Evolutionary conservation across 2,329 filamentous ascomycete species (phyloP), one percentile per base, ranked within the genome.

Genomic region (Trichoderma oligosporum): DNA sequence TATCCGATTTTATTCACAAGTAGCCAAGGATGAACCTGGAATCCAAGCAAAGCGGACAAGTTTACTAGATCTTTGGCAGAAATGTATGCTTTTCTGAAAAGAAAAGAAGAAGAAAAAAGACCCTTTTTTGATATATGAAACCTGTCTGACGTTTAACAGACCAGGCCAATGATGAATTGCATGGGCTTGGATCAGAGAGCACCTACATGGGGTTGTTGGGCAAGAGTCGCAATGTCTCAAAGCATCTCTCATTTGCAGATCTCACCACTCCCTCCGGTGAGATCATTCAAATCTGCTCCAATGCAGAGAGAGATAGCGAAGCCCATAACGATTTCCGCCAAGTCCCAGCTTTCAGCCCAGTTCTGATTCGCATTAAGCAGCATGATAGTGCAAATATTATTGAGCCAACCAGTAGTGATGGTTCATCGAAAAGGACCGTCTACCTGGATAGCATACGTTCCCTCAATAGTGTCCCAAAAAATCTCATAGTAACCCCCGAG

Each of bases 401-500:
- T n/a, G 62, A 63, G 22, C 51, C 64, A 47, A 60, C 63, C 9
- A 59, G 64, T 41, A 63, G 66, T 12, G 48, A 63, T 3, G 61
- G 66, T 31, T 60, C 66, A 16, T 27, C 54, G 22, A 74, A 80
- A 45, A 78, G 79, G 3, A 79, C 96, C 7, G 76, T 82, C 41
- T 79, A 82, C 49, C 78, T 97, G 4, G 93, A 93, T 64, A 60
- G 63, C 29, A 72, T 74, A 18, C 66, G 66, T 46, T 60, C 67
- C 1, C 62, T 74, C 5, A 74, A 74, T 47, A 66, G 62, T 7
- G 64, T 73, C 1, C 69, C 72, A 0, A 82, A 82, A 41, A 83
- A 92, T 61, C 84, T 96, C 57, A 86, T 94, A 59, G 83, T 95
- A 61, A 88, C 87, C 2, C 76, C 84, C 14, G 85, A 88, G 46